Evolutionary conservation across 169 alveolate genomes (phyloP), one percentile per base, ranked within the genome.

Genomic region (Cryptosporidium meleagridis): DNA sequence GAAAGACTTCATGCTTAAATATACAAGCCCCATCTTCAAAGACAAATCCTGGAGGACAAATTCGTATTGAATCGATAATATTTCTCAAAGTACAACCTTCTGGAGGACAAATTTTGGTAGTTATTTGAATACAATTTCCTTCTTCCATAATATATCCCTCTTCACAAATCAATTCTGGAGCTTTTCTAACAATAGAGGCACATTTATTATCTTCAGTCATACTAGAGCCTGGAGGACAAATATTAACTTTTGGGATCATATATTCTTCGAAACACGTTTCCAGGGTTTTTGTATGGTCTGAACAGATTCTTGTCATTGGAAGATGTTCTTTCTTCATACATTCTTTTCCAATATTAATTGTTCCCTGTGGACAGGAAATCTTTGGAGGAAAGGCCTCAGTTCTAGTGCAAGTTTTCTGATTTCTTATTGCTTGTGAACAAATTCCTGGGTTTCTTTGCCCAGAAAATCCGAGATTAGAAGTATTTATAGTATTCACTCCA

Each of bases 371-470:
- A 80, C 87, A 80, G 7, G 87, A 41, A 14, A 80, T 39, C 39
- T 80, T 59, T 80, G 87, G 75, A 14, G 73, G 75, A 61, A 80
- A 61, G 21, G 87, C 87, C 26, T 80, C 87, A 4, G 80, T 80
- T 80, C 87, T 80, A 10, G 67, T n/a, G 35, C 87, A 80, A 39
- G 75, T 80, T 61, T 80, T 80, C 35, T 69, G 68, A 45, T 37
- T 80, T 59, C 87, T 35, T 8, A 80, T 53, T 10, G 45, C 45
- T 44, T 80, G 75, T 7, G 87, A 80, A 26, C 87, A 80, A 29
- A 55, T 21, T 26, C 68, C 73, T 26, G 52, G 26, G 33, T 67
- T 65, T 31, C 3, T 35, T 21, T 31, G 39, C 0, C 58, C 58
- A 23, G 16, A 35, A 12, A 35, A 41, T 12, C 67, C 55, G 16